A percentile compares a stretch with the other conserved stretches of the same genome.
Evolutionary conservation across 495 filamentous ascomycete genomes (phyloP).

Genomic region (Pyrenula aspistea): DNA sequence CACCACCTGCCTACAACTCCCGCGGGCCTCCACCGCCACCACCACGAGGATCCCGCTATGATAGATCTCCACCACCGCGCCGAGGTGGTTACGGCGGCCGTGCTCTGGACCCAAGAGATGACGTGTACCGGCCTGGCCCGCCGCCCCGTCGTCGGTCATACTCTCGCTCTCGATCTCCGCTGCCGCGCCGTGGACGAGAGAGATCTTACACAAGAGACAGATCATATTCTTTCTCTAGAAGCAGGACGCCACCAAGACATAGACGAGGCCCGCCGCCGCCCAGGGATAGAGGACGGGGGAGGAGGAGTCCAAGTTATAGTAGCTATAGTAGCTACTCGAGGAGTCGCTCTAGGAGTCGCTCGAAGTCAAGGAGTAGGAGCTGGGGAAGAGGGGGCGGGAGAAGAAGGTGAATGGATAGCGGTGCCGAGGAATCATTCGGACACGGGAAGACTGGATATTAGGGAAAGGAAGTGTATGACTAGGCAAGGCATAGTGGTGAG

Average conservation of each 20-base stretch:
- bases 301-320: constrained; percentile 42
- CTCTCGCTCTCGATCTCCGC: constrained; percentile 11
- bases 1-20: constrained; percentile 9
- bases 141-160: constrained; percentile 14
- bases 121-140: constrained; percentile 35
- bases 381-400: constrained; percentile 17
- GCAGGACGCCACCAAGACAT: constrained; percentile 20
- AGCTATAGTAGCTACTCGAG: constrained; percentile 34
- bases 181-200: constrained; percentile 4
- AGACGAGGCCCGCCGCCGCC: constrained; percentile 18
- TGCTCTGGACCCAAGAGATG: constrained; percentile 27
- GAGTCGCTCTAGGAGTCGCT: constrained; percentile 32
- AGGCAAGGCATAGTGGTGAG: too few species aligned
- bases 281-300: constrained; percentile 24
- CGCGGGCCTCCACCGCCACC: constrained; percentile 13
- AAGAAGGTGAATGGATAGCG: constrained; percentile 9
- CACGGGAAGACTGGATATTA: too few species aligned
- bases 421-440: too few species aligned
- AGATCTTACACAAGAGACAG: constrained; percentile 15
- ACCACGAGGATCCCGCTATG: constrained; percentile 7
- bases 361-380: constrained; percentile 20
- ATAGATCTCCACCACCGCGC: constrained; percentile 19
- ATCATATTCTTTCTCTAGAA: constrained; percentile 20
- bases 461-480: too few species aligned
- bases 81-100: constrained; percentile 26